phyloP scores from a whole-genome alignment of 768 basidiomycete species.

The Daedalea quercina region DNA sequence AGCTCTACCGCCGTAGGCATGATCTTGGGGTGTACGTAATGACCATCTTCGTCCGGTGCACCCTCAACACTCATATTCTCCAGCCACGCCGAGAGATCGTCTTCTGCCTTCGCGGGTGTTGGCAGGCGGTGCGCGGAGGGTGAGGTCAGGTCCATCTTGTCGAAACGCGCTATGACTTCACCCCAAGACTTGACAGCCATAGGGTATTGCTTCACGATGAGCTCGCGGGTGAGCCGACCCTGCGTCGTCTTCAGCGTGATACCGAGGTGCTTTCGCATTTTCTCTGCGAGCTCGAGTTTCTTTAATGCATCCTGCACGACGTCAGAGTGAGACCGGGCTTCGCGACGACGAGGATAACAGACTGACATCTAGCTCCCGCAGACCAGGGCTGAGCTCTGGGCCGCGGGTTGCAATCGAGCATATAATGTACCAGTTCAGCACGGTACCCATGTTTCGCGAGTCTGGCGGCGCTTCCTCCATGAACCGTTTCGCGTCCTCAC shows the following conservation, averaged over 20 bases:
- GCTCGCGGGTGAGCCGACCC: constrained; percentile 44
- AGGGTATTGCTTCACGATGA: constrained; percentile 41
- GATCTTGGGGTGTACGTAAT: constrained; percentile 36
- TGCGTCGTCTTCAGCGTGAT: constrained; percentile 42
- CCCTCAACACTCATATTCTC: constrained; percentile 38
- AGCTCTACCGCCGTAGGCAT: constrained; percentile 43
- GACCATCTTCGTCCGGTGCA: constrained; percentile 8
- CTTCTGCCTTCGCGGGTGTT: constrained; percentile 38
- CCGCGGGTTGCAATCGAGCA: constrained; percentile 46
- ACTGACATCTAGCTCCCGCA: constrained; percentile 46
- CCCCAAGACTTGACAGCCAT: constrained; percentile 42
- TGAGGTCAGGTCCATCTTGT: constrained; percentile 16
- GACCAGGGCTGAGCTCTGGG: constrained; percentile 39
- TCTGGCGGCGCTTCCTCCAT: constrained; percentile 54
- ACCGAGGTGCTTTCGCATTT: constrained; percentile 43
- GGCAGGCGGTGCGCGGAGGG: constrained; percentile 16
- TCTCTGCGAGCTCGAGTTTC: constrained; percentile 45
- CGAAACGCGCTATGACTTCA: constrained; percentile 32
- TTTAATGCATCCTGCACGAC: constrained; percentile 32
- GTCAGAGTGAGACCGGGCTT: constrained; percentile 11
- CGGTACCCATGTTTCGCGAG: constrained; percentile 49
- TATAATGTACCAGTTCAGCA: constrained; percentile 53
- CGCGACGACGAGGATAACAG: neutral
- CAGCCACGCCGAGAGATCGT: constrained; percentile 54
- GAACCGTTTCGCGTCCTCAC: constrained; percentile 54